Evolutionary conservation across 2,329 filamentous ascomycete species (phyloP).

Genomic region (Colletotrichum cuscutae): DNA sequence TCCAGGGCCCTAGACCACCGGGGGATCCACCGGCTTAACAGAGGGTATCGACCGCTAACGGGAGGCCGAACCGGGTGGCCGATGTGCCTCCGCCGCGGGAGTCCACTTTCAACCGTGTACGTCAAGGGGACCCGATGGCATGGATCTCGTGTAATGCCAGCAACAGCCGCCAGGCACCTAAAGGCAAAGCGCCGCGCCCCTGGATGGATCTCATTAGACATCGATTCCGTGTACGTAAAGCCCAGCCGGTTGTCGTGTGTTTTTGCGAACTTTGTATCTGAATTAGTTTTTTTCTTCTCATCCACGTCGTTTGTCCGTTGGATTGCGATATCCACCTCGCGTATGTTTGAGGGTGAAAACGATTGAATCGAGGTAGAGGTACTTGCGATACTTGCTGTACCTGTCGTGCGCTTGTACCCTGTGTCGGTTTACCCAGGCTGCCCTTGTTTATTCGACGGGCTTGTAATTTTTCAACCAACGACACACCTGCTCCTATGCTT

Average conservation of each 20-base stretch:
- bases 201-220: conserved; percentile 38
- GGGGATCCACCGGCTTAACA: conserved; percentile 28
- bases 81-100: conserved; percentile 28
- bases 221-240: conserved; percentile 35
- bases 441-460: conserved; percentile 1
- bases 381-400: conserved; percentile 18
- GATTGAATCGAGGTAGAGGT: conserved; percentile 19
- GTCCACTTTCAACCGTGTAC: conserved; percentile 34
- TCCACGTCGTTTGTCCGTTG: conserved; percentile 7
- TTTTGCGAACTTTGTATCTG: conserved; percentile 17
- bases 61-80: conserved; percentile 34
- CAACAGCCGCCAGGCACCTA: conserved; percentile 32
- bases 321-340: conserved; percentile 28
- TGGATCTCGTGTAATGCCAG: conserved; percentile 31
- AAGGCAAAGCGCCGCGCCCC: conserved; percentile 34
- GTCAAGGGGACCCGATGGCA: conserved; percentile 36
- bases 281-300: conserved; percentile 17
- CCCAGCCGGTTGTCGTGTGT: conserved; percentile 33
- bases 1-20: conserved; percentile 4
- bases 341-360: neutral
- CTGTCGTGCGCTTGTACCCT: conserved; percentile 8
- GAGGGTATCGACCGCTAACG: conserved; percentile 28
- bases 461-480: neutral
- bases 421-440: neutral
- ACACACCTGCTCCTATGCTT: neutral